A percentile compares a stretch with the other conserved stretches of the same genome.
These are phyloP conservation scores for Digitaria exilis DNA, from an alignment of 202 grass and related monocot genomes.

Conservation along the genomic window DNA sequence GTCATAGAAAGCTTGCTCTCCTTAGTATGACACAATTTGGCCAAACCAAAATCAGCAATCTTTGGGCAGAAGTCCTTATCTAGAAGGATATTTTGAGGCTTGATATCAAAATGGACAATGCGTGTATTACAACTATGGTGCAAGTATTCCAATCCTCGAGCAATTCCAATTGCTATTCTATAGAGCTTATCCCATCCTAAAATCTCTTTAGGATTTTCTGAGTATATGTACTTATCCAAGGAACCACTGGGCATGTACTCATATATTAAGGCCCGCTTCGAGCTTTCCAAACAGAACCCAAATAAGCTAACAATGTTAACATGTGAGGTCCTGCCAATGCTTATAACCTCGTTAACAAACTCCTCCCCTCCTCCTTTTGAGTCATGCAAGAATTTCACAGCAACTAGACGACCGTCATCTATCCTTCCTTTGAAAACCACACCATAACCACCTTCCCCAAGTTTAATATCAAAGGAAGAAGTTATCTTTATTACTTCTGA, in stretches of 20 bases:
- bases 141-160: slow-evolving; percentile 64
- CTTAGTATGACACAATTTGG: slow-evolving; percentile 55
- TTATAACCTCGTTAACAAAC: slow-evolving; percentile 68
- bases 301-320: slow-evolving; percentile 67
- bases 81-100: slow-evolving; percentile 66
- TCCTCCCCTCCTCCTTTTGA: slow-evolving; percentile 47
- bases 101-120: slow-evolving; percentile 73
- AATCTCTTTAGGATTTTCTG: slow-evolving; percentile 26
- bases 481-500: slow-evolving; percentile 54
- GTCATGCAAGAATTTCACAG: slow-evolving; percentile 57
- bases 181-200: slow-evolving; percentile 57
- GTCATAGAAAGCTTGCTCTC: slow-evolving; percentile 58
- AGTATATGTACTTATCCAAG: slow-evolving; percentile 63
- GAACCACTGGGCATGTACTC: slow-evolving; percentile 70
- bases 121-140: slow-evolving; percentile 58
- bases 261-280: slow-evolving; percentile 60
- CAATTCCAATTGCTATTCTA: slow-evolving; percentile 54
- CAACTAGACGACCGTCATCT: slow-evolving; percentile 39
- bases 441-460: slow-evolving; percentile 72
- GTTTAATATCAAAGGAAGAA: slow-evolving; percentile 28
- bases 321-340: slow-evolving; percentile 75
- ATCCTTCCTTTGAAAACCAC: slow-evolving; percentile 60
- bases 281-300: slow-evolving; percentile 62
- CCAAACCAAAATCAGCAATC: slow-evolving; percentile 74
- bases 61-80: slow-evolving; percentile 48